Evolutionary conservation across 1,284 basidiomycete species (phyloP), one percentile per base, ranked within the genome.

Genomic region (Sanghuangporus baumii): DNA sequence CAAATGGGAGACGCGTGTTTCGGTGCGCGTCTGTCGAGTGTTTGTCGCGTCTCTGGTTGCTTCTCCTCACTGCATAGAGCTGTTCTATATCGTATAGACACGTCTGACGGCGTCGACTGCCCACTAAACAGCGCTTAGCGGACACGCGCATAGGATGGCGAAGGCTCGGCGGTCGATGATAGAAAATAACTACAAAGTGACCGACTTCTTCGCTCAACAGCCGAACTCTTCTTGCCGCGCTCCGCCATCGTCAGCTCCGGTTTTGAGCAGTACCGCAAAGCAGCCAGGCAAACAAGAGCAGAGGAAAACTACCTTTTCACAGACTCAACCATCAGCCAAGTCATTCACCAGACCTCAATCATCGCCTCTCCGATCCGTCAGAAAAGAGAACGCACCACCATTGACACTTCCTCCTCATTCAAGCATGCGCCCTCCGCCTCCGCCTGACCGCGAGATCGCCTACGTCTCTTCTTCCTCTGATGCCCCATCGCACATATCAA

Each of bases 321-420:
- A 54, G 31, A 54, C 52, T 9, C 26, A 54, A 37, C n/a, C 54
- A 14, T 20, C 23, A 36, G 12, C 16, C n/a, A 50, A 31, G 16
- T 6, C 20, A 26, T 16, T 20, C 36, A 18, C 37, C 41, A 50
- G 14, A 20, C 38, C 40, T 36, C 23, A 34, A 7, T 31, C 37
- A 41, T 58, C 48, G 11, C 62, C 12, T 38, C 43, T 43, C 23
- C 63, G 63, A 9, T 14, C n/a, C 9, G 59, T 41, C 38, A 61
- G 55, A 38, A 64, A 61, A 43, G 63, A 65, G 55, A 65, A 65
- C 38, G 63, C 60, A 14, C 63, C 63, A 26, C 60, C 63, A 20
- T 11, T 23, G 12, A 40, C 41, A 34, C 20, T 40, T 16, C 18
- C 37, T n/a, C 11, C 43, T 7, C 20, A 3, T 16, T 18, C 43